phyloP scores from a whole-genome alignment of 176 grass and related monocot species.

The Eragrostis curvula region DNA sequence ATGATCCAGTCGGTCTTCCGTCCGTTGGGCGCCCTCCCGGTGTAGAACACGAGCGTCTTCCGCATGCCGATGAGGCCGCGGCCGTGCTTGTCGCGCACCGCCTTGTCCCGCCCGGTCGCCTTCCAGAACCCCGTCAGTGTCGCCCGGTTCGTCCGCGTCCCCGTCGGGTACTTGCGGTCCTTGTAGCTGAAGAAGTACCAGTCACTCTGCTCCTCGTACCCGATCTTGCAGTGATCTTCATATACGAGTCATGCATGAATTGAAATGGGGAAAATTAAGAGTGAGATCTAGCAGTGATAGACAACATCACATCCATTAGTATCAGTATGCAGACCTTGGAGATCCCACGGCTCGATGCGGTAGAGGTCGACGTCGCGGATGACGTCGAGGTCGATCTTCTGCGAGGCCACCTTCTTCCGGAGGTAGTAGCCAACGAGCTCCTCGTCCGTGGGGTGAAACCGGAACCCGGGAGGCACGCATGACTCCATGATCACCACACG shows the following conservation, averaged over 20 bases:
- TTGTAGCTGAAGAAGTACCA: slow-evolving; percentile 98
- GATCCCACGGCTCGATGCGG: slow-evolving; percentile 87
- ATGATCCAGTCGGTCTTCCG: slow-evolving; percentile 89
- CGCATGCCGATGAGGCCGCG: slow-evolving; percentile 80
- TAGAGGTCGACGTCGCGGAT: slow-evolving; percentile 89
- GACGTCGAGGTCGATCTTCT: slow-evolving; percentile 91
- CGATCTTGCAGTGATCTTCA: slow-evolving; percentile 77
- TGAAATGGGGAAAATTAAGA: no score
- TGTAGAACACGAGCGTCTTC: slow-evolving; percentile 91
- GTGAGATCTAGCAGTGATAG: background rate
- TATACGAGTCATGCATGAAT: background rate
- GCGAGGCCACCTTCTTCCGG: slow-evolving; percentile 78
- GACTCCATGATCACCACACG: slow-evolving; percentile 58
- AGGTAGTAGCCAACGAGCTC: slow-evolving; percentile 94
- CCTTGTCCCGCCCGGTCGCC: slow-evolving; percentile 88
- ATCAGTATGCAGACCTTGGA: slow-evolving; percentile 58
- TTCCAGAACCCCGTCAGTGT: slow-evolving; percentile 92
- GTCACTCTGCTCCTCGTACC: slow-evolving; percentile 86
- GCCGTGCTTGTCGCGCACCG: slow-evolving; percentile 59
- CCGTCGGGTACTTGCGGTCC: slow-evolving; percentile 90
- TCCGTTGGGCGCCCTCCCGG: slow-evolving; percentile 81
- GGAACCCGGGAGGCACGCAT: slow-evolving; percentile 84
- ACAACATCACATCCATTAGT: background rate
- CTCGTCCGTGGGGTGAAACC: slow-evolving; percentile 92
- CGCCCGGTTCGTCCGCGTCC: slow-evolving; percentile 83